Evolutionary conservation across 768 basidiomycete species (phyloP), one percentile per base, ranked within the genome.

Genomic region (Boletus sp.): DNA sequence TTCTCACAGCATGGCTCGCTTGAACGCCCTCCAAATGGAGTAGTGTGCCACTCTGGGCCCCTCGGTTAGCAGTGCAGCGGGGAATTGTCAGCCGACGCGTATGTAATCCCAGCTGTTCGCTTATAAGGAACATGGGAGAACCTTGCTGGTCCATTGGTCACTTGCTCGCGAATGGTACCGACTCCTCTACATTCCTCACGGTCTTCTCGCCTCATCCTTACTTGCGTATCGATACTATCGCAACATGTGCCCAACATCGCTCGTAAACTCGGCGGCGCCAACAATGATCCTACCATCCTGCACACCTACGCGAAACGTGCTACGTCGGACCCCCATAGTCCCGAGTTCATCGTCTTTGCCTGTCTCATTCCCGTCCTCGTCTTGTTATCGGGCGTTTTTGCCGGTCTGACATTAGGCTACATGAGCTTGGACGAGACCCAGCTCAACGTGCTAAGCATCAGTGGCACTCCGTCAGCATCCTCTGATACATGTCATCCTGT

Each of bases 391-490:
- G 92, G 92, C 68, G 64, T 93, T 56, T 94, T 94, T 82, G 92
- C 92, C 80, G 90, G 94, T 72, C 78, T 94, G 62, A 95, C 94
- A 56, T 77, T 95, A 46, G 93, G 93, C 35, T 94, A 92, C 72
- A 94, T 95, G 89, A 90, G 87, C 63, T 80, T 95, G 70, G 93
- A 96, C 73, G 90, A 90, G 72, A 94, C 93, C 40, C 92, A 94
- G 78, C 82, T 96, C 42, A 87, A 89, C 67, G 94, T 96, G 3
- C 75, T 96, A 20, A 85, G 87, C 60, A 86, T 92, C 58, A 89
- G 89, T 54, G 94, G 94, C 15, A 90, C 89, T 24, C 80, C 87
- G 90, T 92, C 64, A 56, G 89, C 75, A 3, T 35, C 69, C 18
- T 18, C 6, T 39, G 2, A 12, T n/a, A 4, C 53, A 35, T 56